phyloP scores from a whole-genome alignment of 345 rosid species.

The Moricandia moricandioides region DNA sequence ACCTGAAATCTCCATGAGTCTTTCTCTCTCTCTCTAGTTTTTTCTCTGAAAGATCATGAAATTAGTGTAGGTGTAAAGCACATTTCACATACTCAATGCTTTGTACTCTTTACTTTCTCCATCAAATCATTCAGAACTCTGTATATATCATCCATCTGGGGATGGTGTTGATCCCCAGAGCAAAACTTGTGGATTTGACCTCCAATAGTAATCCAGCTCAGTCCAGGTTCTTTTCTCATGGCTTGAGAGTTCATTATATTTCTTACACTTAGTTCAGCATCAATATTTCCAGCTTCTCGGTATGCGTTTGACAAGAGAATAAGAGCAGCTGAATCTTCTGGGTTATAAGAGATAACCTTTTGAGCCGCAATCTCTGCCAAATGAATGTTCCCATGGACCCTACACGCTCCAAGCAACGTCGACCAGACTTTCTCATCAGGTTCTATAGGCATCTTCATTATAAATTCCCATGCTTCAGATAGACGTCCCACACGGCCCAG shows the following conservation, averaged over 20 bases:
- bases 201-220: slow-evolving; percentile 49
- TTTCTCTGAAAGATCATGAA: slow-evolving; percentile 2
- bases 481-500: slow-evolving; percentile 59
- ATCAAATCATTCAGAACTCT: slow-evolving; percentile 34
- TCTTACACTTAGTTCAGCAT: slow-evolving; percentile 40
- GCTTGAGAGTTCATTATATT: slow-evolving; percentile 42
- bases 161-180: slow-evolving; percentile 44
- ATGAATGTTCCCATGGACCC: slow-evolving; percentile 51
- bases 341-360: slow-evolving; percentile 41
- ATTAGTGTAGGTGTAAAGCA: neutral
- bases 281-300: slow-evolving; percentile 45
- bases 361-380: slow-evolving; percentile 55
- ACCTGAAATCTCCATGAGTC: slow-evolving; percentile 5
- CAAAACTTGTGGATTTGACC: slow-evolving; percentile 42
- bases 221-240: slow-evolving; percentile 56
- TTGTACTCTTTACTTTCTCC: slow-evolving; percentile 19
- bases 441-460: slow-evolving; percentile 48
- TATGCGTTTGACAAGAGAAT: slow-evolving; percentile 56
- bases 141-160: slow-evolving; percentile 39
- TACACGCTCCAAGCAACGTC: slow-evolving; percentile 59
- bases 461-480: slow-evolving; percentile 51
- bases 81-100: slow-evolving; percentile 1
- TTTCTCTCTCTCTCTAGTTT: neutral
- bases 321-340: slow-evolving; percentile 43
- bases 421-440: slow-evolving; percentile 55